Percentiles rank a stretch among this genome's conserved stretches.
Conservation (phyloP, 2,329 filamentous ascomycete genomes). For the Ophiostoma novo-ulmi region DNA sequence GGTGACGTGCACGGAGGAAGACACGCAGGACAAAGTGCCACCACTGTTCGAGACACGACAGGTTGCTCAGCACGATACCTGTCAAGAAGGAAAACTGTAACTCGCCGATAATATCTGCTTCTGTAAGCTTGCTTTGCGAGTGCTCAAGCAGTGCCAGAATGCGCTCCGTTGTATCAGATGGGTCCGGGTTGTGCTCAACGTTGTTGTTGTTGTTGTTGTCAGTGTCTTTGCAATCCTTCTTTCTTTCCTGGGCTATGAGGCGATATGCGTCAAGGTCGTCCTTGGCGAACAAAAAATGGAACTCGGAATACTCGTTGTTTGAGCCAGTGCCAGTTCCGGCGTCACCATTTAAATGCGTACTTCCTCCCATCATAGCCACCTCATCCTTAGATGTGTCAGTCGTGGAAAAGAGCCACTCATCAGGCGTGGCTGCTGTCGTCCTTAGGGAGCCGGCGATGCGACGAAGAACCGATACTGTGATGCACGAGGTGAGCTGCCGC, state of each 20-base stretch:
- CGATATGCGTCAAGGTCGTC: constrained; percentile 40
- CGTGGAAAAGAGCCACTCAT: constrained; percentile 51
- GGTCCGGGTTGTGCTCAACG: neutral
- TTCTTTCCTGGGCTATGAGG: constrained; percentile 28
- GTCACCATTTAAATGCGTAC: constrained; percentile 24
- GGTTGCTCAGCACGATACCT: constrained; percentile 54
- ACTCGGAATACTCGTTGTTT: constrained; percentile 33
- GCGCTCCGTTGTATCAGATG: constrained; percentile 30
- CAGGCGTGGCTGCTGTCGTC: neutral
- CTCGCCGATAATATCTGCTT: constrained; percentile 52
- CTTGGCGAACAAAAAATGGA: constrained; percentile 47
- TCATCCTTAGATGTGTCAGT: constrained; percentile 48
- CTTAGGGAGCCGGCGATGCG: constrained; percentile 41
- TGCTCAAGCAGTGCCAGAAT: constrained; percentile 30
- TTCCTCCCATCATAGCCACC: constrained; percentile 37
- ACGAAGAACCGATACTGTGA: constrained; percentile 43
- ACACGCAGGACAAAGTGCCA: constrained; percentile 50
- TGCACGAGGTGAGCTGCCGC: constrained; percentile 46
- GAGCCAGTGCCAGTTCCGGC: neutral
- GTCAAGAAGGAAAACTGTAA: constrained; percentile 56
- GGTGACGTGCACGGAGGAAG: constrained; percentile 46
- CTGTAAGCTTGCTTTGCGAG: constrained; percentile 28
- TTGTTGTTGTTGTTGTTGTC: neutral
- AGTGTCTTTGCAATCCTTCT: neutral
- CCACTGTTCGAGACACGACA: constrained; percentile 59